Evolutionary conservation across 371 early-diverging fungal genomes (phyloP), one percentile per base, ranked within the genome.

Genomic region (Dentiscutata heterogama): DNA sequence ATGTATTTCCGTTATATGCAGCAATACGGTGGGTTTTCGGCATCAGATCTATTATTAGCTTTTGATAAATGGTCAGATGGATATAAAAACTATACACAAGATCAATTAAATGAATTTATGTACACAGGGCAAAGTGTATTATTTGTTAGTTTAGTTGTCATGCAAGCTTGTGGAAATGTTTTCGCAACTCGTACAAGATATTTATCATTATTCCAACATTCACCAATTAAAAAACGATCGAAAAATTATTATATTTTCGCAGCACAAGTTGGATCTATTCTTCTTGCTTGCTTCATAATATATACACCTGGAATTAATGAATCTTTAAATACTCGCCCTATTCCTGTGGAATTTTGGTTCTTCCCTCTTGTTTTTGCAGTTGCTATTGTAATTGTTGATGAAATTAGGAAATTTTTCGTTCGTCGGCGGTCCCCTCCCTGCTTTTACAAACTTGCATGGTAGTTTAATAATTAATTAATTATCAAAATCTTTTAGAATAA

Each of bases 341-440:
- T 95, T 27, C 95, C 95, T 10, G 85, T 89, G 31, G 84, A 90
- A 85, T 93, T 88, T 83, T 95, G 94, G 93, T 90, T 93, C 81
- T 85, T 94, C 60, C 93, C 95, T 1, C 83, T 93, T 61, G 93
- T 90, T 1, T 91, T 91, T 84, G 91, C 91, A 1, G 61, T 86
- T 1, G 85, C 88, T 46, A 87, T 92, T 63, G 64, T 92, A 46
- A n/a, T 87, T 31, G 86, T 89, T 73, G 94, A 92, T 82, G 93
- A 93, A 83, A 35, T 78, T 7, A 83, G 94, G 39, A 93, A 93
- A 83, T 63, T 86, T 10, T 53, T 89, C 11, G 90, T 89, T 46
- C 46, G 46, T 46, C 11, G 10, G 6, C 46, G 11, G 6, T 46
- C 46, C 46, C 46, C 46, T 46, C 46, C 46, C 10, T 46, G 7